These are phyloP conservation scores for Scedosporium aurantiacum DNA, from an alignment of 2,329 filamentous ascomycete species.

Conservation along the genomic window DNA sequence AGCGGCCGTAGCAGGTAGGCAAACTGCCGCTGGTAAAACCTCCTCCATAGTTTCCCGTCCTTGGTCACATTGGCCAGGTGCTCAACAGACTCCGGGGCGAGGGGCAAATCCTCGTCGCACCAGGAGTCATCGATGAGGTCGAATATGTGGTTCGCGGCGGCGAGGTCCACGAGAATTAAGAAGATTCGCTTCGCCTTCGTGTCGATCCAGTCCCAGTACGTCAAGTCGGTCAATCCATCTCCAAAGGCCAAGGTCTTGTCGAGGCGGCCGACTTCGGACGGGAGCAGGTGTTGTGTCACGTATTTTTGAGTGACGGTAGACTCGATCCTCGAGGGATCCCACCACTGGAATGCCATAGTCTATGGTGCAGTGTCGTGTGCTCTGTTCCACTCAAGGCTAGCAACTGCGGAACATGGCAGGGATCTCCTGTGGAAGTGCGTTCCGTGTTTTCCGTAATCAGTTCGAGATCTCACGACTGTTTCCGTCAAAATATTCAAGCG, in stretches of 20 bases:
- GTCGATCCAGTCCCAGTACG: slow-evolving; percentile 70
- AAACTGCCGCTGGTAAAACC: slow-evolving; percentile 61
- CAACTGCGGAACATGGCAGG: neutral
- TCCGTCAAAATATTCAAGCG: neutral
- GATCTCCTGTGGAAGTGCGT: neutral
- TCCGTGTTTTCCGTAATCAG: neutral
- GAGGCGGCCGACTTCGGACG: slow-evolving; percentile 51
- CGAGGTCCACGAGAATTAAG: slow-evolving; percentile 58
- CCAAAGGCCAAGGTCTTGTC: slow-evolving; percentile 56
- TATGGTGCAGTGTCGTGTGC: neutral
- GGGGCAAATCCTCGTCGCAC: slow-evolving; percentile 65
- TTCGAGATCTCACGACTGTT: no score
- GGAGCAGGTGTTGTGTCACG: slow-evolving; percentile 52
- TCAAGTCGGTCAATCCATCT: slow-evolving; percentile 55
- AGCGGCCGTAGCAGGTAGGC: slow-evolving; percentile 57
- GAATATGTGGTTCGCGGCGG: slow-evolving; percentile 63
- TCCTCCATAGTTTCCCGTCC: slow-evolving; percentile 54
- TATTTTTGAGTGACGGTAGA: slow-evolving; percentile 58
- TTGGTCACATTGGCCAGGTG: slow-evolving; percentile 49
- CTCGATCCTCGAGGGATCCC: slow-evolving; percentile 60
- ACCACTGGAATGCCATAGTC: slow-evolving; percentile 42
- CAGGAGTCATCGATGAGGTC: slow-evolving; percentile 63
- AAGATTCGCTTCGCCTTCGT: slow-evolving; percentile 59
- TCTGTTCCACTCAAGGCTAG: neutral
- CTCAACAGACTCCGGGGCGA: slow-evolving; percentile 53